A percentile compares a stretch with the other conserved stretches of the same genome.
These are phyloP conservation scores for Rhodofomes roseus DNA, from an alignment of 1,284 basidiomycete species.

Conservation along the genomic window DNA sequence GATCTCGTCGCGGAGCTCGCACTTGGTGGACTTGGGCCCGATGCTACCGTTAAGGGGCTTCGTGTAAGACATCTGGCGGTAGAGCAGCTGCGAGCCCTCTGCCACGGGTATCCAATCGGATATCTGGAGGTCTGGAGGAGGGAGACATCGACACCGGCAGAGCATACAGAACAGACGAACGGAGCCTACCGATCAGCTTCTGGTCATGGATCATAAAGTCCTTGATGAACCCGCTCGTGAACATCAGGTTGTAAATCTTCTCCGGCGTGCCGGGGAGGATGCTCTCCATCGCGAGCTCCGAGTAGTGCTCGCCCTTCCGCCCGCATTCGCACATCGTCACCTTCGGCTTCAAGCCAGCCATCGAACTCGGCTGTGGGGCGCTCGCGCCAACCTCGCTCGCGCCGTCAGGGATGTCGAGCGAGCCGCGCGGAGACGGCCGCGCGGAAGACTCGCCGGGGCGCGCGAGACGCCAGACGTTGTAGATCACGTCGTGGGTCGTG, in stretches of 20 bases:
- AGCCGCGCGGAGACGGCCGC: constrained; percentile 20
- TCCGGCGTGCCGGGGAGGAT: constrained; percentile 89
- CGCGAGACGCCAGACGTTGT: constrained; percentile 93
- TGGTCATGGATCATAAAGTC: constrained; percentile 89
- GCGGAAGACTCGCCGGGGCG: constrained; percentile 68
- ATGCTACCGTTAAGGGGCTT: constrained; percentile 88
- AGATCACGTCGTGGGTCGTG: constrained; percentile 93
- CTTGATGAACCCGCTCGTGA: constrained; percentile 94
- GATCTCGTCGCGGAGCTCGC: constrained; percentile 87
- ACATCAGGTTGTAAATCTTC: constrained; percentile 94
- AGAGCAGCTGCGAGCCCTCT: constrained; percentile 67
- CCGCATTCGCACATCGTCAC: constrained; percentile 78
- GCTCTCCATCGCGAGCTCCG: constrained; percentile 74
- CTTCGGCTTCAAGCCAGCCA: constrained; percentile 32
- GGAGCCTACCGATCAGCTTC: constrained; percentile 75
- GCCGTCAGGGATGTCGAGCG: constrained; percentile 19
- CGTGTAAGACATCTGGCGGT: constrained; percentile 91
- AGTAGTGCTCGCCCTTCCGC: constrained; percentile 68
- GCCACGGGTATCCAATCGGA: constrained; percentile 81
- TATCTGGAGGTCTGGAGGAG: constrained; percentile 76
- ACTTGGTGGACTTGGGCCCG: constrained; percentile 94
- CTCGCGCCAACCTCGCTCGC: constrained; percentile 8
- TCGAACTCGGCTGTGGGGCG: constrained; percentile 6
- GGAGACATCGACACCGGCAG: neutral
- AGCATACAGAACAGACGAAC: neutral